phyloP scores from a whole-genome alignment of 2,329 filamentous ascomycete species.

The Aureobasidium sp. region DNA sequence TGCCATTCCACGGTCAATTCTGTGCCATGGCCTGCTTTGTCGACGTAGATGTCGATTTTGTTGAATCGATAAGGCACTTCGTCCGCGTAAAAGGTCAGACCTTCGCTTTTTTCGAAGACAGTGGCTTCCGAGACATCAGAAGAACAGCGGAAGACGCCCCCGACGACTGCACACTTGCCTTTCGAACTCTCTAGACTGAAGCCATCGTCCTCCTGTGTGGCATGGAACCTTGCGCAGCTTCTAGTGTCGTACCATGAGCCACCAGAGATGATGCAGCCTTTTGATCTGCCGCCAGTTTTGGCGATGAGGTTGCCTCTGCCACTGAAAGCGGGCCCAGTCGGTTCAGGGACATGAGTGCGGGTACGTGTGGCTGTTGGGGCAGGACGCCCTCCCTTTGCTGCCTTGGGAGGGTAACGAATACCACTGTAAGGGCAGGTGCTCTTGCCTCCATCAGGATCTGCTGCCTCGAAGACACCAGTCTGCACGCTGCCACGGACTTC shows the following conservation, averaged over 20 bases:
- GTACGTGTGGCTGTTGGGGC: conserved; percentile 27
- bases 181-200: conserved; percentile 55
- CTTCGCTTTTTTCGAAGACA: conserved; percentile 32
- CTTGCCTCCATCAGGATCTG: conserved; percentile 48
- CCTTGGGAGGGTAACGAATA: conserved; percentile 60
- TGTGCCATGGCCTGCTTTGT: conserved; percentile 23
- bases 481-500: conserved; percentile 54
- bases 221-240: conserved; percentile 61
- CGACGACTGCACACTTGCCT: conserved; percentile 51
- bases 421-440: conserved; percentile 56
- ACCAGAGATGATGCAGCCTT: conserved; percentile 60
- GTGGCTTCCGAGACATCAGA: conserved; percentile 38
- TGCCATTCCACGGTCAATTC: conserved; percentile 36
- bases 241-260: conserved; percentile 63
- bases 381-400: conserved; percentile 23
- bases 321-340: conserved; percentile 40
- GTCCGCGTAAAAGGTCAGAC: conserved; percentile 40
- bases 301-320: conserved; percentile 57
- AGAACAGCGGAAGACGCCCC: conserved; percentile 50
- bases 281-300: conserved; percentile 39
- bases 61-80: conserved; percentile 35
- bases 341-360: neutral
- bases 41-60: conserved; percentile 39
- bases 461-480: conserved; percentile 53
- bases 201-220: conserved; percentile 37